Base-by-base conservation (phyloP, 371 early-diverging fungal genomes). In the Rhizopus sp. region DNA sequence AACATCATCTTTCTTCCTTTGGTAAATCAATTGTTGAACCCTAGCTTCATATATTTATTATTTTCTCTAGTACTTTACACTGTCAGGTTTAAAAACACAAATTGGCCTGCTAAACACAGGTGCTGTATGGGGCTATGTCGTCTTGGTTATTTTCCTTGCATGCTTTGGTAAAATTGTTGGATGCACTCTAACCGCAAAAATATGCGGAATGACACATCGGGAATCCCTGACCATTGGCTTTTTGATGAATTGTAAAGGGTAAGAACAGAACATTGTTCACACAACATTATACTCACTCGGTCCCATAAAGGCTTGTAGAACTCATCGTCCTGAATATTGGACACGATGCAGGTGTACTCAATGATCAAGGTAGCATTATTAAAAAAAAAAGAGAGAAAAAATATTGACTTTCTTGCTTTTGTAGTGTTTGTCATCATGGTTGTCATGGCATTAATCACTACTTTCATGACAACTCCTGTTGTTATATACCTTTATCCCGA, bases 171-270 rank as follows among this genome's bases (percentile, higher is more conserved):
- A 96, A 68, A 85, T 96, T 55, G 67, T 85, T 12, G 95, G 96
- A 4, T 93, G 95, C 60, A 82, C 91, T 0, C 17, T 71, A 2
- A 88, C 94, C 0, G 92, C 95, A 0, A 78, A 78, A 49, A n/a
- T 84, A 4, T 73, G 74, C 34, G 89, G 88, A 31, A 80, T 93
- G 60, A 79, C 78, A 10, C 85, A 85, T 83, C 83, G 96, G 39
- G 96, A 97, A 70, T 89, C 93, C 1, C 72, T 90, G 7, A 81
- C 95, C 1, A 83, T 96, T 37, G 98, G 97, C 3, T 72, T 94
- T 47, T 73, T 97, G 48, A 97, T 97, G 98, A 95, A 92, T 75
- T 93, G 93, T 65, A 97, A 96, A 79, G 97, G 94, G 79, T 81
- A 66, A 56, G 53, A 13, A n/a, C 31, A 51, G 30, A 46, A 33